Evolutionary conservation across 306 rosid species (phyloP).

Genomic region (Lathyrus aphaca): DNA sequence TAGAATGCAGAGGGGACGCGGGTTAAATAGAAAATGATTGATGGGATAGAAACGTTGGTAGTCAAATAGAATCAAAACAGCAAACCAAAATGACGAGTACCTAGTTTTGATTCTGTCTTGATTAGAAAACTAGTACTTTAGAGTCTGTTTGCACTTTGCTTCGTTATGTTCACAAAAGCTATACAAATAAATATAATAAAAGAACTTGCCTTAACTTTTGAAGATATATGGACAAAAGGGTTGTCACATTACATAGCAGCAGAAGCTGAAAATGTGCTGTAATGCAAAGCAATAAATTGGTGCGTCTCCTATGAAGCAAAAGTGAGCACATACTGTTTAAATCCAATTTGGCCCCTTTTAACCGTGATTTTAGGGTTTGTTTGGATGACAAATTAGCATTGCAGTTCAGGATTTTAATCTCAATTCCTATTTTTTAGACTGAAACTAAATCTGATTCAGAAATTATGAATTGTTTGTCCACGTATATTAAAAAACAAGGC

Average conservation of each 20-base stretch:
- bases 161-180: background rate
- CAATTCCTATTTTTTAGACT: background rate
- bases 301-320: conserved; percentile 22
- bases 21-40: conserved; percentile 2
- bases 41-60: conserved; percentile 17
- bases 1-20: background rate
- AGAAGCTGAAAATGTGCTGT: conserved; percentile 8
- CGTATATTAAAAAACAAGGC: background rate
- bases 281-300: background rate
- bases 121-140: background rate
- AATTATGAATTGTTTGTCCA: background rate
- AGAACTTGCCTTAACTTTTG: background rate
- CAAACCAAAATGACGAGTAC: conserved; percentile 22
- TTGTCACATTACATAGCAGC: background rate
- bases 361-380: background rate
- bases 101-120: conserved; percentile 26
- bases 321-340: background rate
- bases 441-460: background rate
- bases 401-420: background rate
- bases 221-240: conserved; percentile 12
- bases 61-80: background rate
- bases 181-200: background rate
- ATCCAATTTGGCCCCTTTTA: background rate
- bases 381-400: background rate
- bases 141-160: background rate